Evolutionary conservation across 2,329 filamentous ascomycete species (phyloP), one percentile per base, ranked within the genome.

Genomic region (Biscogniauxia mediterranea): DNA sequence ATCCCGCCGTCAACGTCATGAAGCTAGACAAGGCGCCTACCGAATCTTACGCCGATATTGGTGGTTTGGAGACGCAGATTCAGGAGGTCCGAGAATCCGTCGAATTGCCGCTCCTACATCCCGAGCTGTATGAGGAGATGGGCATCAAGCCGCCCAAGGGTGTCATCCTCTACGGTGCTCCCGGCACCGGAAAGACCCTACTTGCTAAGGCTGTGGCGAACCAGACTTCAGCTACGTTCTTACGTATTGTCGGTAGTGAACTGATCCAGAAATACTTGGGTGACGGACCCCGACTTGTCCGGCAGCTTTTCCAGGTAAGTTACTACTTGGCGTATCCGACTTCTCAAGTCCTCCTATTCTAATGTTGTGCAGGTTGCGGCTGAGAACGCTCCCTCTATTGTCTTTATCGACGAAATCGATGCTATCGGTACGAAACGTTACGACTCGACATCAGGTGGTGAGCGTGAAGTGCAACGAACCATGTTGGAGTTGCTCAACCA

Each of bases 111-210:
- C 83, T 99, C 65, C 83, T 99, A 62, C 95, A 99, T 75, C 95
- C 95, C 0, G 95, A 99, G 79, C 81, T 99, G 57, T 99, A 99
- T 79, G 95, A 99, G 78, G 95, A 99, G 82, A 99, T 99, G 95
- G 95, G 95, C 73, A 98, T 99, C 84, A 99, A 99, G 79, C 95
- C 95, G 4, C 95, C 95, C 63, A 99, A 99, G 85, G 95, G 95
- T 84, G 95, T 99, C 70, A 99, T 99, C 73, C 89, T 99, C 25
- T 99, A 99, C 76, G 95, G 95, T 80, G 93, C 92, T 5, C 95
- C 95, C 0, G 95, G 95, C 77, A 99, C 95, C 8, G 95, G 95
- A 78, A 99, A 98, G 82, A 98, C 93, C 5, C 82, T 97, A 2
- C 83, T 99, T 61, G 95, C 95, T 64, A 98, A 98, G 81, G 95